Percentiles rank a stretch among this genome's conserved stretches.
These are phyloP conservation scores for Fusarium sacchari DNA, from an alignment of 2,329 filamentous ascomycete species.

Conservation along the genomic window DNA sequence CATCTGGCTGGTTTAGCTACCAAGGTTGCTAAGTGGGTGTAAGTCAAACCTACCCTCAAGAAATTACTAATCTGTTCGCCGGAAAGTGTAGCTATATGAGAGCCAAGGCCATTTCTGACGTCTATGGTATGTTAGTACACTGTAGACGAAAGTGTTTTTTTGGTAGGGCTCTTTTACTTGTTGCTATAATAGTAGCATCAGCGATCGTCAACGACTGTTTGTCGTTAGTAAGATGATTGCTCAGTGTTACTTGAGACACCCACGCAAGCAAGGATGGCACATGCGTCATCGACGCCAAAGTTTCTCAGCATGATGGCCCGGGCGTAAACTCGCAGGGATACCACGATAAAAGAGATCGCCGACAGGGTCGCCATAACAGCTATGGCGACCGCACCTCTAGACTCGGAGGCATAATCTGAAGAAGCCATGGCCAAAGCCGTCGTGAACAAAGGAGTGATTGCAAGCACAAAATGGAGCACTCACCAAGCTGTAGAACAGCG, in stretches of 20 bases:
- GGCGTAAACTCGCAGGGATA: neutral
- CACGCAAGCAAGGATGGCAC: neutral
- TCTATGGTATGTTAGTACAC: neutral
- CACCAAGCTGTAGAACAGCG: neutral
- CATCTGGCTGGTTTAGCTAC: neutral
- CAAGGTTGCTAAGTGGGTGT: rapidly evolving
- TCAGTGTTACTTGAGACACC: neutral
- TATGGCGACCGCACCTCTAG: neutral
- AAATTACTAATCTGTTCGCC: neutral
- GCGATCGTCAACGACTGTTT: neutral
- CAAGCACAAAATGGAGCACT: no score
- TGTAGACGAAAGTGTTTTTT: rapidly evolving
- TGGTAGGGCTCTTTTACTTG: rapidly evolving
- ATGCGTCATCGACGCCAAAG: neutral
- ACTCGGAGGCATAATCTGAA: neutral
- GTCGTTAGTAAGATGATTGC: neutral
- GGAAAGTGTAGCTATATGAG: neutral
- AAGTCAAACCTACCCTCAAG: rapidly evolving
- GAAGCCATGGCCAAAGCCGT: neutral
- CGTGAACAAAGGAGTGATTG: neutral
- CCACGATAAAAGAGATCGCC: neutral
- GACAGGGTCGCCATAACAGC: neutral
- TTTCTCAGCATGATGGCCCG: neutral
- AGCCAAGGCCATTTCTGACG: neutral
- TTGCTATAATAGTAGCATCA: neutral